A percentile compares a stretch with the other conserved stretches of the same genome.
These are phyloP conservation scores for Marsdenia floribunda DNA, from an alignment of 257 asterid species.

Conservation along the genomic window DNA sequence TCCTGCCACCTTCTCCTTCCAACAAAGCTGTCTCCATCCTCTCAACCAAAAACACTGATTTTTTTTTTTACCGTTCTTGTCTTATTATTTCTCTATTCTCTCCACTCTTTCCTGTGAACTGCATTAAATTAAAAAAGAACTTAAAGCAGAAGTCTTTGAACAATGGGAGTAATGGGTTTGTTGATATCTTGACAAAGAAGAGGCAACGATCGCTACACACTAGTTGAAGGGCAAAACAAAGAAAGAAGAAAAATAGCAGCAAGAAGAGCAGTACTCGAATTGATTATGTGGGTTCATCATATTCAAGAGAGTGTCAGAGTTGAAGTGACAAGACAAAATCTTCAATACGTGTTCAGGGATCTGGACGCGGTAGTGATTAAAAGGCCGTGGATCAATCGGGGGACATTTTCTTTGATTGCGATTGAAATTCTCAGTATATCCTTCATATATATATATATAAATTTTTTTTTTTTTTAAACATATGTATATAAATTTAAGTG, in stretches of 20 bases:
- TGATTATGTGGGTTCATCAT: background rate
- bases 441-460: too few relatives aligned
- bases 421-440: too few relatives aligned
- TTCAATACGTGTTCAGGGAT: background rate
- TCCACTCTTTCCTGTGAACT: background rate
- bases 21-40: conserved; percentile 58
- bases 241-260: background rate
- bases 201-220: background rate
- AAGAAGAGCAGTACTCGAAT: background rate
- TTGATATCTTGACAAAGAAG: conserved; percentile 9
- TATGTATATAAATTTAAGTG: too few relatives aligned
- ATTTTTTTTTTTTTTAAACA: too few relatives aligned
- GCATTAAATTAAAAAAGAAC: background rate
- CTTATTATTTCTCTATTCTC: background rate
- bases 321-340: background rate
- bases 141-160: background rate
- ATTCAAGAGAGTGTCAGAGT: background rate
- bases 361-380: background rate
- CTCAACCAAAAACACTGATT: background rate
- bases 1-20: conserved; percentile 32
- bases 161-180: background rate
- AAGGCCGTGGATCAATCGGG: background rate
- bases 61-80: background rate
- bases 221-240: background rate
- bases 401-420: too few relatives aligned